Percentiles rank a stretch among this genome's conserved stretches.
phyloP scores from a whole-genome alignment of 106 monocot genomes.

The Dendrobium officinale region DNA sequence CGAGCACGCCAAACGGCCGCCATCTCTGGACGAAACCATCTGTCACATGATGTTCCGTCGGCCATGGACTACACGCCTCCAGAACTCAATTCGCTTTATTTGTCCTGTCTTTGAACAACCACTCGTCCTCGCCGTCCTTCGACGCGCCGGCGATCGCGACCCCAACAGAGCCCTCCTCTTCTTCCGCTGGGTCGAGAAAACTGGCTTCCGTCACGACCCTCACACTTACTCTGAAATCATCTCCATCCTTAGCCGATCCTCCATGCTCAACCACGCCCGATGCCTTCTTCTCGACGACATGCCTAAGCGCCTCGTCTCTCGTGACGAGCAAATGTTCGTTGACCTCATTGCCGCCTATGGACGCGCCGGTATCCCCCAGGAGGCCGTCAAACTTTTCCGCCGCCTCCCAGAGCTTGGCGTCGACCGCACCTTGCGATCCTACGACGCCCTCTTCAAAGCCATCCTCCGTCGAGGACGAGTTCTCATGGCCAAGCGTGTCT shows the following conservation, averaged over 20 bases:
- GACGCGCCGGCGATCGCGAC: slow-evolving; percentile 16
- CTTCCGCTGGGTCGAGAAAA: slow-evolving; percentile 94
- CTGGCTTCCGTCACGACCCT: slow-evolving; percentile 70
- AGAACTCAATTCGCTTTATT: slow-evolving; percentile 79
- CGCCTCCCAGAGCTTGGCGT: slow-evolving; percentile 59
- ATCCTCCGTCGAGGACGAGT: slow-evolving; percentile 72
- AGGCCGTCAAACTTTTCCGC: slow-evolving; percentile 78
- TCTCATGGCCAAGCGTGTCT: slow-evolving; percentile 78
- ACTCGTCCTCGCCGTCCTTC: slow-evolving; percentile 59
- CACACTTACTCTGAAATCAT: slow-evolving; percentile 51
- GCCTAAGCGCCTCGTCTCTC: slow-evolving; percentile 53
- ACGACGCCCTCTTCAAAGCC: slow-evolving; percentile 86
- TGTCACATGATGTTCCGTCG: slow-evolving; percentile 68
- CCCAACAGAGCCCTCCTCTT: slow-evolving; percentile 66
- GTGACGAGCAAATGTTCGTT: slow-evolving; percentile 41
- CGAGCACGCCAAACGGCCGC: not conserved
- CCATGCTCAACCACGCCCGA: slow-evolving; percentile 97
- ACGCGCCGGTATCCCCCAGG: slow-evolving; percentile 62
- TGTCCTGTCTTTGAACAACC: slow-evolving; percentile 47
- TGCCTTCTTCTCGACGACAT: slow-evolving; percentile 84
- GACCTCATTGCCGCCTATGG: slow-evolving; percentile 76
- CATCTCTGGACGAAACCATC: slow-evolving; percentile 41
- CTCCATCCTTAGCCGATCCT: slow-evolving; percentile 44
- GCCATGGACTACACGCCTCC: slow-evolving; percentile 93
- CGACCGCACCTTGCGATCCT: slow-evolving; percentile 39